Evolutionary conservation across 495 filamentous ascomycete species (phyloP).

Genomic region (Penicillium steckii): DNA sequence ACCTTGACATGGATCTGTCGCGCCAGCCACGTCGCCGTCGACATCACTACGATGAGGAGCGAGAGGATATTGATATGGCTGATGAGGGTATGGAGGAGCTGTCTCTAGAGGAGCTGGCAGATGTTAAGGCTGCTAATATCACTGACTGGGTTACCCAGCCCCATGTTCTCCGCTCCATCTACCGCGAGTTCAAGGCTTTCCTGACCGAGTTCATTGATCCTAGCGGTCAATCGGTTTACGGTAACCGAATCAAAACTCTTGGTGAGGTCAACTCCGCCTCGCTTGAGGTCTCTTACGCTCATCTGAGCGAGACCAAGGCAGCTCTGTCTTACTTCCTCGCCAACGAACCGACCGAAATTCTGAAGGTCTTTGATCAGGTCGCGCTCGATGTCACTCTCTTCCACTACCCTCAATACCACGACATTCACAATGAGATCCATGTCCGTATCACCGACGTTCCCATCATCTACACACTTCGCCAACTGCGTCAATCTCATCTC

Average conservation of each 20-base stretch:
- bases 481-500: slow-evolving; percentile 92
- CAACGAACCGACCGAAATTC: slow-evolving; percentile 88
- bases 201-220: slow-evolving; percentile 93
- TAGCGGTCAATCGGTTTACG: slow-evolving; percentile 86
- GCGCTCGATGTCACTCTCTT: slow-evolving; percentile 93
- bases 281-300: slow-evolving; percentile 92
- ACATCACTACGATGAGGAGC: slow-evolving; percentile 89
- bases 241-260: slow-evolving; percentile 84
- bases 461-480: slow-evolving; percentile 92
- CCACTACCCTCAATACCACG: slow-evolving; percentile 95
- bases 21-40: slow-evolving; percentile 76
- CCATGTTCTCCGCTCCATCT: slow-evolving; percentile 88
- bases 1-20: slow-evolving; percentile 77
- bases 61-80: slow-evolving; percentile 83
- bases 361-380: slow-evolving; percentile 96
- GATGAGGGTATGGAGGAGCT: slow-evolving; percentile 94
- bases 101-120: slow-evolving; percentile 83
- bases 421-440: slow-evolving; percentile 97
- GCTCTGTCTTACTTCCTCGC: slow-evolving; percentile 96
- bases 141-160: slow-evolving; percentile 94
- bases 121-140: slow-evolving; percentile 89
- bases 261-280: slow-evolving; percentile 97
- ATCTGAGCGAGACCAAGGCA: slow-evolving; percentile 86
- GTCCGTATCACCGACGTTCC: slow-evolving; percentile 95
- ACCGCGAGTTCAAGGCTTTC: slow-evolving; percentile 95